phyloP scores from a whole-genome alignment of 2,329 filamentous ascomycete species.

The Nemania sp. region DNA sequence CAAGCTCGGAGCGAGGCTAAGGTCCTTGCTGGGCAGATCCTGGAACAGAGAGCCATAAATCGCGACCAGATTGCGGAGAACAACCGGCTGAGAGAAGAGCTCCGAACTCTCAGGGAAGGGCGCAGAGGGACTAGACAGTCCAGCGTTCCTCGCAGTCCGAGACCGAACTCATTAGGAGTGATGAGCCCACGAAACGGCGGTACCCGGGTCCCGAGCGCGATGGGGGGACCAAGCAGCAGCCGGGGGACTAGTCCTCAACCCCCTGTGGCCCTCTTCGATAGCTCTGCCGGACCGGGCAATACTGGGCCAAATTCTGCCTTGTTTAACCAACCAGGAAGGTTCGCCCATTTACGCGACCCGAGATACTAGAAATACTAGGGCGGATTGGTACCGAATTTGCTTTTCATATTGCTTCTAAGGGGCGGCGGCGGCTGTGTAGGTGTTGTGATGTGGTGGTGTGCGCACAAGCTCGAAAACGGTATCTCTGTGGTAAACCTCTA shows the following conservation, averaged over 20 bases:
- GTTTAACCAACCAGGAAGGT: conserved; percentile 35
- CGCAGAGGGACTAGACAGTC: conserved; percentile 59
- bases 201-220: conserved; percentile 37
- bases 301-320: conserved; percentile 42
- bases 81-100: conserved; percentile 51
- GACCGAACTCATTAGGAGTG: conserved; percentile 46
- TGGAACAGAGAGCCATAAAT: conserved; percentile 47
- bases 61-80: conserved; percentile 58
- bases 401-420: no score
- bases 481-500: no score
- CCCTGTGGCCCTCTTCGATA: conserved; percentile 16
- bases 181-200: conserved; percentile 53
- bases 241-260: conserved; percentile 33
- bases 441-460: no score
- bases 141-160: conserved; percentile 62
- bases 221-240: conserved; percentile 38
- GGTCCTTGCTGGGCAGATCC: conserved; percentile 44
- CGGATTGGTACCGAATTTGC: no score
- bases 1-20: conserved; percentile 45
- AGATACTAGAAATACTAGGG: conserved; percentile 6
- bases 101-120: conserved; percentile 50
- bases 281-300: conserved; percentile 18
- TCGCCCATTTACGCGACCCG: conserved; percentile 45
- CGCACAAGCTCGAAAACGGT: no score
- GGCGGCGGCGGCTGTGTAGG: no score